Conservation (phyloP, 176 grass and related monocot genomes). For the Chloris gayana region DNA sequence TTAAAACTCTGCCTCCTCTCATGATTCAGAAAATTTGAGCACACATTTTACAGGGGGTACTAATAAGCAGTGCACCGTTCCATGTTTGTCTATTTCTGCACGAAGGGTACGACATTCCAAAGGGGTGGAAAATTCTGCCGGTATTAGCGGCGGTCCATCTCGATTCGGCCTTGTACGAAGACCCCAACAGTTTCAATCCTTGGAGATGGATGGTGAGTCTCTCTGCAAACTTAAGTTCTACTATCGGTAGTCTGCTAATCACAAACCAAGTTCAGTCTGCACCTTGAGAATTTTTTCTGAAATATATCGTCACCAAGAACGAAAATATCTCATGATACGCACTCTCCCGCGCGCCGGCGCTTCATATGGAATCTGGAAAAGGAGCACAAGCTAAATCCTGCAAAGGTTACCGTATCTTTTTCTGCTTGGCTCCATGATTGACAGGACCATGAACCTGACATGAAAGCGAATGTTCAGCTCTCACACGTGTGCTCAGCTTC, state of each 20-base stretch:
- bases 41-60: background rate
- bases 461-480: conserved; percentile 38
- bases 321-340: conserved; percentile 3
- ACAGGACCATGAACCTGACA: conserved; percentile 7
- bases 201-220: conserved; percentile 88
- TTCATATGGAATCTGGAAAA: background rate
- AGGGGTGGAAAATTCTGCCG: conserved; percentile 86
- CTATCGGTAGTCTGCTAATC: background rate
- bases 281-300: background rate
- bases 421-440: conserved; percentile 10
- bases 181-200: conserved; percentile 73
- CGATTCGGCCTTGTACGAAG: conserved; percentile 66
- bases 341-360: background rate
- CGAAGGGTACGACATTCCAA: conserved; percentile 80
- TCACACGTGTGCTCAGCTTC: conserved; percentile 29
- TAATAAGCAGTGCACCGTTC: background rate
- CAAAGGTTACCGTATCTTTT: conserved; percentile 23
- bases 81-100: conserved; percentile 4
- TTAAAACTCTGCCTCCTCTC: background rate
- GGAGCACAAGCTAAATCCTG: conserved; percentile 16
- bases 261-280: background rate
- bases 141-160: conserved; percentile 75
- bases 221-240: background rate
- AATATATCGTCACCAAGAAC: background rate
- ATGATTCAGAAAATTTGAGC: background rate